Evolutionary conservation across 495 filamentous ascomycete species (phyloP).

Genomic region (Podospora pseudopauciseta): DNA sequence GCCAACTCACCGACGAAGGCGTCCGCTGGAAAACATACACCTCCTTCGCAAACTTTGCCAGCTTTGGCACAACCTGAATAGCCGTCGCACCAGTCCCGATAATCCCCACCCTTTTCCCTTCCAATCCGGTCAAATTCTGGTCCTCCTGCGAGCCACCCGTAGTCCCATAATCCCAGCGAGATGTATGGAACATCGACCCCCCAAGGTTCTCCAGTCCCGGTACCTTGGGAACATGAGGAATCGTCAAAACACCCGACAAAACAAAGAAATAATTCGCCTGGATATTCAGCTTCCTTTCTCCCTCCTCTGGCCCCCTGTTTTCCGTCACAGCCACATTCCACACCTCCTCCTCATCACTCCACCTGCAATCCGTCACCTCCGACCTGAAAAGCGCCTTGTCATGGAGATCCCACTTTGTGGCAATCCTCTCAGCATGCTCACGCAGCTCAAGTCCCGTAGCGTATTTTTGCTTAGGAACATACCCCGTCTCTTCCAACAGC

Average conservation of each 20-base stretch:
- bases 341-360: constrained; percentile 41
- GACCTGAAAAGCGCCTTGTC: constrained; percentile 49
- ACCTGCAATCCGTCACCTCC: constrained; percentile 32
- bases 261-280: constrained; percentile 37
- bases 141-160: constrained; percentile 53
- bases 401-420: constrained; percentile 42
- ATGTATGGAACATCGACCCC: constrained; percentile 51
- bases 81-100: constrained; percentile 56
- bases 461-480: constrained; percentile 50
- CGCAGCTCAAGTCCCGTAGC: constrained; percentile 44
- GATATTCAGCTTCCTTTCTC: constrained; percentile 30
- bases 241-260: constrained; percentile 39
- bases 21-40: constrained; percentile 57
- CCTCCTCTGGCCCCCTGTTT: constrained; percentile 32
- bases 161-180: constrained; percentile 50
- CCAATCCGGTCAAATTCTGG: constrained; percentile 41
- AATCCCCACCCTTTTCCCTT: constrained; percentile 50
- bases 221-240: constrained; percentile 46
- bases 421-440: constrained; percentile 41
- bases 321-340: constrained; percentile 44
- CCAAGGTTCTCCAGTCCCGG: constrained; percentile 43
- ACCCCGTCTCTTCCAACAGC: constrained; percentile 58
- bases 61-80: constrained; percentile 49
- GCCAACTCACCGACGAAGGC: constrained; percentile 47
- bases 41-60: constrained; percentile 49